Evolutionary conservation across 306 rosid genomes (phyloP), one percentile per base, ranked within the genome.

Genomic region (Ziziphus jujuba): DNA sequence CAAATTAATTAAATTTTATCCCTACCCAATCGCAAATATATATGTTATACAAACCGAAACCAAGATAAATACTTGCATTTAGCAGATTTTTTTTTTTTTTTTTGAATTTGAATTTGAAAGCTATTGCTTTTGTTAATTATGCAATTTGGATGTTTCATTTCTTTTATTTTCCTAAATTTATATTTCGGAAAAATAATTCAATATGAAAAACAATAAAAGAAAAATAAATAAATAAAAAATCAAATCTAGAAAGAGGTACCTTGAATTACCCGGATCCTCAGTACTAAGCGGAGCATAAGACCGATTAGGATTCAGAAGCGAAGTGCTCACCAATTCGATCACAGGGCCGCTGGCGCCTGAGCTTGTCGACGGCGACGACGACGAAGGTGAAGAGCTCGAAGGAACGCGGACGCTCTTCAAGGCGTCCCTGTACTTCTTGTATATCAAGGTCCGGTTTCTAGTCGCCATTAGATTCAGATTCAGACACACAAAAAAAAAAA

Each of bases 261-360:
- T 88, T 35, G 96, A 88, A 88, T 72, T 75, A 52, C 91, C 91
- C 31, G 97, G 97, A 85, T 95, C 99, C 4, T 87, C 96, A 6
- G 97, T 90, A 70, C 97, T 95, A n/a, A 95, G 91, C 10, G 95
- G 95, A 73, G 95, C 75, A 33, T 95, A 95, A 44, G 87, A 80
- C 2, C 97, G 95, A 84, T 87, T 88, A 14, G 79, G 84, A 80
- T 88, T 77, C 79, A 90, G 74, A 49, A 95, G 89, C 69, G 97
- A 90, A 4, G 91, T 66, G 77, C 82, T 92, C 73, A 87, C 89
- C 91, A 90, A 72, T 80, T 95, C 97, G 34, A 95, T 88, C 71
- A 95, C 97, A 48, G 96, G 96, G 16, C 93, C 93, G 24, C 83
- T 75, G 35, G 49, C 69, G 52, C 72, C 69, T 58, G 86, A 77